phyloP scores from a whole-genome alignment of 2,329 filamentous ascomycete species.

The Fusarium citri region DNA sequence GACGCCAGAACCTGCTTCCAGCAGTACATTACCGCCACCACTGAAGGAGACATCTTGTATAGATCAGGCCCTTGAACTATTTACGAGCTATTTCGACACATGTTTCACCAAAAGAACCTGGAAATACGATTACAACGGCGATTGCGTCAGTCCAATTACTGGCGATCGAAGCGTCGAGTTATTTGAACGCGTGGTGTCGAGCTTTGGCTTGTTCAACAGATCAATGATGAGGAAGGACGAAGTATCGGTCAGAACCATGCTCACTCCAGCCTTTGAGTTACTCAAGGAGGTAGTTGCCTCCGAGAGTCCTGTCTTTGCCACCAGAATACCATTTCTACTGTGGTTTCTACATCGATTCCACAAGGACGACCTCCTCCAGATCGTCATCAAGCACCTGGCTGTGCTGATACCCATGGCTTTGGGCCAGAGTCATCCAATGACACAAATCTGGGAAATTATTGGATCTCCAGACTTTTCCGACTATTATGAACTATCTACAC shows the following conservation, averaged over 20 bases:
- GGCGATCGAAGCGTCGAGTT: slow-evolving; percentile 50
- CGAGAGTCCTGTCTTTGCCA: slow-evolving; percentile 51
- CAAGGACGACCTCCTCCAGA: slow-evolving; percentile 48
- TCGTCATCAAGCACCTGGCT: slow-evolving; percentile 50
- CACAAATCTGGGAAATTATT: slow-evolving; percentile 49
- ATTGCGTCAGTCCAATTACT: slow-evolving; percentile 41
- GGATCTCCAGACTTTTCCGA: slow-evolving; percentile 49
- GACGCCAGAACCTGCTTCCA: slow-evolving; percentile 45
- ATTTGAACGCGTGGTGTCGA: slow-evolving; percentile 52
- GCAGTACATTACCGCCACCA: slow-evolving; percentile 37
- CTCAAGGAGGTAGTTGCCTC: slow-evolving; percentile 50
- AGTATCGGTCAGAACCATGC: slow-evolving; percentile 47
- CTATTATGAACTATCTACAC: slow-evolving; percentile 49
- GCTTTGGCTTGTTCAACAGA: slow-evolving; percentile 50
- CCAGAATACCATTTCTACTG: slow-evolving; percentile 50
- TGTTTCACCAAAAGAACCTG: slow-evolving; percentile 47
- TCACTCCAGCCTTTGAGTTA: slow-evolving; percentile 52
- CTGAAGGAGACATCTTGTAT: slow-evolving; percentile 39
- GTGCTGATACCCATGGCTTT: slow-evolving; percentile 48
- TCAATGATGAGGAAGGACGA: slow-evolving; percentile 50
- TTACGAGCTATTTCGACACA: slow-evolving; percentile 47
- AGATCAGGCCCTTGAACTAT: slow-evolving; percentile 47
- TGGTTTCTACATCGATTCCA: slow-evolving; percentile 52
- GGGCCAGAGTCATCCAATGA: slow-evolving; percentile 47
- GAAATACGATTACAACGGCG: slow-evolving; percentile 49